Evolutionary conservation across 1,284 basidiomycete genomes (phyloP), one percentile per base, ranked within the genome.

Genomic region (Fomitiporia mediterranea): DNA sequence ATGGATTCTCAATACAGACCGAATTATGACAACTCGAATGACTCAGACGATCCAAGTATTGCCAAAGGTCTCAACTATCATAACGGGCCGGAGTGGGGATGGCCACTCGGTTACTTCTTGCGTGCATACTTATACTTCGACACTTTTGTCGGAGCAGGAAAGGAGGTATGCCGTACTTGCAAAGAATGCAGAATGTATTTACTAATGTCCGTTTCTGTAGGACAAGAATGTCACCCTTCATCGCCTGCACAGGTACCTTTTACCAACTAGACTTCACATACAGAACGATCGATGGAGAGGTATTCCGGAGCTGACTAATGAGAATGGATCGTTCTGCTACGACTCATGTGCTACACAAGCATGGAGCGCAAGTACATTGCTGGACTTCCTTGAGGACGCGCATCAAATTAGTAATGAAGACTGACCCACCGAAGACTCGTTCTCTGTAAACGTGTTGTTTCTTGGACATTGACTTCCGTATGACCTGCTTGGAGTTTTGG

Each of bases 41-140:
- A 98, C 67, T 84, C 86, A 1, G 72, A 74, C n/a, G 94, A 98
- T 66, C 73, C 81, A 56, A 74, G 83, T 3, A 72, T 94, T 49
- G 94, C 95, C 5, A 96, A 97, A 68, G 95, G 95, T 2, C 77
- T 90, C 72, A 98, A 97, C 72, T 91, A 91, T 66, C 88, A 90
- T 64, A 83, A 90, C 81, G 88, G 89, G 28, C 89, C 89, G 3
- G 91, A 95, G 69, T 97, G 93, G 94, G 89, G 86, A 11, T 95
- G 92, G 91, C 92, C 94, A 8, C 74, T 92, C 50, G 96, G 96
- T 8, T 98, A 94, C 76, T 98, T 97, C 80, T 73, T 99, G 62
- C 86, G 91, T 51, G 94, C 96, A 0, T 96, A 93, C 71, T 79
- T 97, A 50, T 72, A 89, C 66, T 97, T 97, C 68, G 91, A 96